These are phyloP conservation scores for Nitzschia sp. DNA, from an alignment of 108 stramenopile species.

Conservation along the genomic window DNA sequence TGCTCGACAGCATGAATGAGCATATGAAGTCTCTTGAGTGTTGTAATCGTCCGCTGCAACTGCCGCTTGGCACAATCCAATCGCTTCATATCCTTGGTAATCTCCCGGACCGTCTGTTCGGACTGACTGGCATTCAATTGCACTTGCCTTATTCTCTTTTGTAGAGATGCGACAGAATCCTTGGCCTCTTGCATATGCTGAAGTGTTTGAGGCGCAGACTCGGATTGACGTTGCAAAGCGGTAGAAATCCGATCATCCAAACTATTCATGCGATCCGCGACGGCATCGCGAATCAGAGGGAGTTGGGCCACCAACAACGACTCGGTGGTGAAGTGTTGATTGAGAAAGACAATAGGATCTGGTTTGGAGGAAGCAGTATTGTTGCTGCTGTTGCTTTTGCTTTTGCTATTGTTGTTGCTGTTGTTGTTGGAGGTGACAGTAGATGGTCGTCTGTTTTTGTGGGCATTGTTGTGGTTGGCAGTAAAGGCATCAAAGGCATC, in stretches of 20 bases:
- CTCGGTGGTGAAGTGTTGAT: conserved; percentile 75
- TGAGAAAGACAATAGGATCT: conserved; percentile 83
- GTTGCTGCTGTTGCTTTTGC: conserved; percentile 15
- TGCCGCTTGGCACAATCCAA: conserved; percentile 96
- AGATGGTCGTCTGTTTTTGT: not conserved
- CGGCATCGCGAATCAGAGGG: conserved; percentile 66
- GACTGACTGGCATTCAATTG: conserved; percentile 70
- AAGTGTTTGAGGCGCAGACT: conserved; percentile 55
- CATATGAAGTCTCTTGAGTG: conserved; percentile 97
- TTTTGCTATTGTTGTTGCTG: conserved; percentile 12
- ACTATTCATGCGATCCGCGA: conserved; percentile 56
- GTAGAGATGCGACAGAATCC: conserved; percentile 51
- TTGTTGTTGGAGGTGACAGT: not conserved
- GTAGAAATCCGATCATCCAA: conserved; percentile 75
- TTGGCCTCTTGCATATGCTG: conserved; percentile 71
- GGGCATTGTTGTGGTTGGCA: conserved; percentile 13
- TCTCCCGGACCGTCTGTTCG: conserved; percentile 76
- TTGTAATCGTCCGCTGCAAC: conserved; percentile 93
- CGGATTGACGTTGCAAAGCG: conserved; percentile 74
- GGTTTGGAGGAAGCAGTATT: conserved; percentile 13
- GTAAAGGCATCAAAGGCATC: conserved; percentile 55
- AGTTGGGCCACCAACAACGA: conserved; percentile 55
- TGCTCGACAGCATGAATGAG: conserved; percentile 93
- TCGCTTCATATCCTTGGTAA: conserved; percentile 93
- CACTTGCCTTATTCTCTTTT: conserved; percentile 59